Evolutionary conservation across 2,329 filamentous ascomycete genomes (phyloP).

Genomic region (Chlorencoelia australis): DNA sequence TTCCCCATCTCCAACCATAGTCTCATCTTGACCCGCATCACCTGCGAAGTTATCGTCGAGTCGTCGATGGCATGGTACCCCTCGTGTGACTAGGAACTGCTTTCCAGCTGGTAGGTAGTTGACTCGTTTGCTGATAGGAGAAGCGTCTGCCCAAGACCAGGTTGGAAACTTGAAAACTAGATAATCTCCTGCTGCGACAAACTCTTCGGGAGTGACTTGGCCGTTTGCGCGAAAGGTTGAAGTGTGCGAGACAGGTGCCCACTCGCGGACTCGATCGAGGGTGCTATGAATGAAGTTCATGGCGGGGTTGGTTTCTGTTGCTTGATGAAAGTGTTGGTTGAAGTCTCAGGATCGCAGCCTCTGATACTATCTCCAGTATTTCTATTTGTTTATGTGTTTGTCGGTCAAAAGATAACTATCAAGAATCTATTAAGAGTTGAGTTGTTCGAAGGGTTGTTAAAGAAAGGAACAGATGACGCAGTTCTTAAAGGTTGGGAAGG

Average conservation of each 20-base stretch:
- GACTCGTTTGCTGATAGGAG: constrained; percentile 68
- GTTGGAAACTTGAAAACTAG: constrained; percentile 98
- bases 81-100: constrained; percentile 90
- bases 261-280: constrained; percentile 84
- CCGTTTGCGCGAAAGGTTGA: constrained; percentile 91
- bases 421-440: too few relatives aligned
- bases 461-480: too few relatives aligned
- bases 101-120: constrained; percentile 77
- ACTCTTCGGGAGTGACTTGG: constrained; percentile 95
- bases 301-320: constrained; percentile 7
- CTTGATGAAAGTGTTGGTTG: too few relatives aligned
- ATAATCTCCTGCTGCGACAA: constrained; percentile 90
- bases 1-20: constrained; percentile 72
- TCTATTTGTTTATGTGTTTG: too few relatives aligned
- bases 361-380: too few relatives aligned
- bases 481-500: too few relatives aligned
- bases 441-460: too few relatives aligned
- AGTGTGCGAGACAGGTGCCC: constrained; percentile 78
- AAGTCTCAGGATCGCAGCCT: too few relatives aligned
- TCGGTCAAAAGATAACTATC: too few relatives aligned
- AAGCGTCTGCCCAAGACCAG: constrained; percentile 92
- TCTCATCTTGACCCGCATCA: constrained; percentile 76
- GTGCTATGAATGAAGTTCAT: constrained; percentile 94
- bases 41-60: constrained; percentile 91
- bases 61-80: constrained; percentile 85